Percentiles rank a stretch among this genome's conserved stretches.
These are phyloP conservation scores for Talaromyces atroroseus DNA, from an alignment of 2,329 filamentous ascomycete species.

Conservation along the genomic window DNA sequence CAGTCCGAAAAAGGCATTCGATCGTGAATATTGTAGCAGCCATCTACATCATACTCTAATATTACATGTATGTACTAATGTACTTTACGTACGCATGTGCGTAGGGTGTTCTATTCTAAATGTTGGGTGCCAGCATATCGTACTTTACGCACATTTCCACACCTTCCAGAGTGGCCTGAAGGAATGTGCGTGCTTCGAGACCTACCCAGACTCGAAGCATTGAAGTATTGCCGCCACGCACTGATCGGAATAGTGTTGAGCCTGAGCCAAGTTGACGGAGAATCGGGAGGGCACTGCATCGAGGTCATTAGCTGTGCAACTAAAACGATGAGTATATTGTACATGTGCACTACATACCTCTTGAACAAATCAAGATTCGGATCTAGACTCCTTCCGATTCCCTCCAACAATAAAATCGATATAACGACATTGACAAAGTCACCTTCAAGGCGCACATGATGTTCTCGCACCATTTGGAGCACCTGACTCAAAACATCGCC, in stretches of 20 bases:
- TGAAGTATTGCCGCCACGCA: conserved; percentile 67
- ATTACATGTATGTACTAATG: background rate
- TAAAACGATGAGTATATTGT: background rate
- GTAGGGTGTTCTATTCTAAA: conserved; percentile 43
- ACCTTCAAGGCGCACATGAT: conserved; percentile 91
- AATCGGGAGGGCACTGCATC: conserved; percentile 73
- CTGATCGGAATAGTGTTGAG: conserved; percentile 51
- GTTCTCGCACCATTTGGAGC: conserved; percentile 79
- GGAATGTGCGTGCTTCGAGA: conserved; percentile 78
- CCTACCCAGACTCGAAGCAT: conserved; percentile 92
- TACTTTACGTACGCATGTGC: background rate
- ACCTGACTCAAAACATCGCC: conserved; percentile 91
- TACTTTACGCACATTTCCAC: conserved; percentile 88
- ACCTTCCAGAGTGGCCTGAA: conserved; percentile 85
- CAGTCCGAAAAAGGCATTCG: background rate
- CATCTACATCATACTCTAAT: background rate
- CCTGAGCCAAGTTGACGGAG: conserved; percentile 74
- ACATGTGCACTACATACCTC: conserved; percentile 45
- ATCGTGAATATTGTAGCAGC: background rate
- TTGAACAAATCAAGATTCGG: conserved; percentile 82
- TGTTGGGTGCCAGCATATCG: conserved; percentile 80
- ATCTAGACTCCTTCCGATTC: conserved; percentile 82
- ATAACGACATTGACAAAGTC: conserved; percentile 99
- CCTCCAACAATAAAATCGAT: conserved; percentile 86
- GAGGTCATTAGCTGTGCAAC: background rate